Evolutionary conservation across 1,284 basidiomycete species (phyloP), one percentile per base, ranked within the genome.

Genomic region (Takashimella koratensis): DNA sequence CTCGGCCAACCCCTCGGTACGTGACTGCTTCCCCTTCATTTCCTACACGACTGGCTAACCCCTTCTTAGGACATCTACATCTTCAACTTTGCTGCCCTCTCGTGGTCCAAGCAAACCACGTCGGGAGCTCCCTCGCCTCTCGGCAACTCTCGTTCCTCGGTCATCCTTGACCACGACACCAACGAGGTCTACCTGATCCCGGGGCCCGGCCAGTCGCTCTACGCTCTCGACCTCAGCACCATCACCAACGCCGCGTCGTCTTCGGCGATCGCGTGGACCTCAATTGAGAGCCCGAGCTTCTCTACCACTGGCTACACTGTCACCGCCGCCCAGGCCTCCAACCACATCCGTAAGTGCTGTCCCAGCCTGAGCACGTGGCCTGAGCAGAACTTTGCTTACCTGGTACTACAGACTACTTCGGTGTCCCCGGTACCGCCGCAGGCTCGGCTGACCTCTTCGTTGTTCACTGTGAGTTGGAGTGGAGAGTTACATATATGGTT

Each of bases 131-230:
- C 73, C 4, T 46, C 65, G 11, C 54, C 66, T 27, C 51, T 70
- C 11, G 65, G 67, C 26, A 63, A 65, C 52, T 67, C 71, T 36
- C 68, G 74, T 53, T 74, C 72, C 3, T 60, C 72, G 12, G 66
- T 86, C 24, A 84, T 92, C 57, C 81, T 93, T 40, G 90, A 94
- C 76, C 90, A 92, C 64, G 90, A 93, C 74, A 93, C 90, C 49
- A 90, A 91, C 58, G 82, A 86, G 56, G 85, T 92, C 77, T 90
- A 71, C 68, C 68, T 73, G 21, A 59, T 73, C 36, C 53, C 56
- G 43, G 56, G 44, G 30, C 60, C 49, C 2, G 60, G 66, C n/a
- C 43, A 48, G n/a, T 49, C 57, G 40, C 44, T 72, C 20, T 90
- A 79, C 68, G 81, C 80, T 57, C 79, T 91, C 36, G 81, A 90